Evolutionary conservation across 2,329 filamentous ascomycete species (phyloP).

Genomic region (Ilyonectria robusta): DNA sequence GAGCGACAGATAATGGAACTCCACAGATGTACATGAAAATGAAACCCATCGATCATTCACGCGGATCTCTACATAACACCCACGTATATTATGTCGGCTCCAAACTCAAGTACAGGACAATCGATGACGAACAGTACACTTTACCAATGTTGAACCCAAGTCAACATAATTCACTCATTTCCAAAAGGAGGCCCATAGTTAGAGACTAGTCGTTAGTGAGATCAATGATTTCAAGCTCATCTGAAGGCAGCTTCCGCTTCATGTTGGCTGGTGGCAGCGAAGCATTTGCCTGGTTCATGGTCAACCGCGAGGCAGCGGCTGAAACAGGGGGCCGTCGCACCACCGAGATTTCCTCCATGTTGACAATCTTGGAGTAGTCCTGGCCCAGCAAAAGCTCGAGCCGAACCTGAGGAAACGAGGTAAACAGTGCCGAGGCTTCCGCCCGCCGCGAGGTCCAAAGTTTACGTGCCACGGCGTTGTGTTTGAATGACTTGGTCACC

Average conservation of each 20-base stretch:
- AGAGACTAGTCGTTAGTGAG: slow-evolving; percentile 22
- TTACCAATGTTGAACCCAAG: neutral
- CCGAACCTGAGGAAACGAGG: neutral
- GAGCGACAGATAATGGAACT: neutral
- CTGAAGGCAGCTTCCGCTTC: slow-evolving; percentile 21
- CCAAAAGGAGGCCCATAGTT: neutral
- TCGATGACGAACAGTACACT: too few relatives aligned
- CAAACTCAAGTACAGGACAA: too few relatives aligned
- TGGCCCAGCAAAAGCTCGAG: slow-evolving; percentile 25
- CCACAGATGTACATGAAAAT: neutral
- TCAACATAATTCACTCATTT: neutral
- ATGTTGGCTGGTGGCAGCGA: neutral
- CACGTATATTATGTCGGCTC: too few relatives aligned
- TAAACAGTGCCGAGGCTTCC: neutral
- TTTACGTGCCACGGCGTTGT: neutral
- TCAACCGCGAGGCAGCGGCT: neutral
- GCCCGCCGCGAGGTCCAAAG: slow-evolving; percentile 11
- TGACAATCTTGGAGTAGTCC: slow-evolving; percentile 13
- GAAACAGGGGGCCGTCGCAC: neutral
- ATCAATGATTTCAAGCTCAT: slow-evolving; percentile 21
- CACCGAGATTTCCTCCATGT: slow-evolving; percentile 6
- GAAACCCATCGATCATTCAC: neutral
- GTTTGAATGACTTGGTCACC: slow-evolving; percentile 43
- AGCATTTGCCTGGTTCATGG: neutral
- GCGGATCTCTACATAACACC: neutral